Base-by-base conservation (phyloP, 2,329 filamentous ascomycete genomes). In the Xylaria sp. region DNA sequence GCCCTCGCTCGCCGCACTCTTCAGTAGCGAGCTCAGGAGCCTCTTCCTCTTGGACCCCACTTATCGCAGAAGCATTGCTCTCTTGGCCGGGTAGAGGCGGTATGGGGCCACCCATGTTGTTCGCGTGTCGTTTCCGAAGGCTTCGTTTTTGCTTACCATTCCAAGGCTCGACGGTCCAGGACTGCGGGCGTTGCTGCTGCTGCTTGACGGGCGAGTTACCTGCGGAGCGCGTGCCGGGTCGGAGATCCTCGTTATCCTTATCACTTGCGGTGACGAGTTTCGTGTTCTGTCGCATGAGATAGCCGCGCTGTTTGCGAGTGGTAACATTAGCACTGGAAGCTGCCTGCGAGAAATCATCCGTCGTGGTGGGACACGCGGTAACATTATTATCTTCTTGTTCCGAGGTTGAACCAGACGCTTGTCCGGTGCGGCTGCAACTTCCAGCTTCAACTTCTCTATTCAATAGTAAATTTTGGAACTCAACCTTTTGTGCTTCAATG, bases 271-370 rank as follows among this genome's bases (percentile, higher is more conserved):
- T 86, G 54, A 99, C 91, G 57, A 99, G 84, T 75, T 97, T 97
- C 2, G 93, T 97, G 76, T 97, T 99, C 70, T 99, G 93, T 70
- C 94, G 87, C 93, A 97, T 99, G 51, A 97, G 82, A 72, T 99
- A 99, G 59, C 94, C 94, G 79, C 95, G 92, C 92, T 97, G 89
- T 85, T 81, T 81, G 67, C 75, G 79, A 68, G 77, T 70, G 71
- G 74, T 81, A 70, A 78, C 71, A 82, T 91, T 86, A 91, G 88
- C 81, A 85, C 81, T 75, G 59, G 70, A 61, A 64, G 67, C 68
- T 67, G 68, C 52, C 64, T 67, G 68, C 35, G 61, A 9, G 35
- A 54, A 63, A 37, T 44, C 57, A 54, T 65, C 58, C 58, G 63
- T 52, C 57, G 62, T 63, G 57, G 63, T 62, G 61, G 64, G 63